These are phyloP conservation scores for Umbelopsis ramanniana DNA, from an alignment of 192 early-diverging fungal species.

Conservation along the genomic window DNA sequence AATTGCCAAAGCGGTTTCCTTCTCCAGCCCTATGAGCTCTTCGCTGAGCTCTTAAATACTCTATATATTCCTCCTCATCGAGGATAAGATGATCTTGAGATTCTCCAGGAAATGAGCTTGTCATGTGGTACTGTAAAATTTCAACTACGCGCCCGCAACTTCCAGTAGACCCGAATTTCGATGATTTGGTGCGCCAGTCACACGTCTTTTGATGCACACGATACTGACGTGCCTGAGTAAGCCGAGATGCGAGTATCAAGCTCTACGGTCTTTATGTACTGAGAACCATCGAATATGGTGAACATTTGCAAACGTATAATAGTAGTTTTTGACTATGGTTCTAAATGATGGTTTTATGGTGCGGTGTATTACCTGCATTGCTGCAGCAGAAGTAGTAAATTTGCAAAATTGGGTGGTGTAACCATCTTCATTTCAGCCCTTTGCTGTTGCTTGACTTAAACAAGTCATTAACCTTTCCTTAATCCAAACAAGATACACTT, in stretches of 20 bases:
- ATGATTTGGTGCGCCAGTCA: background rate
- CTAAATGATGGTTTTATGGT: no score
- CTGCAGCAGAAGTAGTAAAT: background rate
- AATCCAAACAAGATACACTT: slow-evolving; percentile 10
- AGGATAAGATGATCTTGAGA: background rate
- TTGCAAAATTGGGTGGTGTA: slow-evolving; percentile 23
- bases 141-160: background rate
- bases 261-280: no score
- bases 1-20: slow-evolving; percentile 7
- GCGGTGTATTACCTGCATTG: background rate
- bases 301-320: no score
- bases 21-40: background rate
- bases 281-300: no score
- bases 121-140: background rate
- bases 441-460: background rate
- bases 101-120: background rate
- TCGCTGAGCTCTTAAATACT: slow-evolving; percentile 13
- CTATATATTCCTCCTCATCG: slow-evolving; percentile 16
- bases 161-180: background rate
- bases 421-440: background rate
- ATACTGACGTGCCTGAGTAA: no score
- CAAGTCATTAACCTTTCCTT: slow-evolving; percentile 8
- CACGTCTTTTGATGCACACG: background rate
- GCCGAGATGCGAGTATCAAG: no score
- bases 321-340: no score